Evolutionary conservation across 352 stramenopile genomes (phyloP), one percentile per base, ranked within the genome.

Genomic region (Phytophthora pistaciae): DNA sequence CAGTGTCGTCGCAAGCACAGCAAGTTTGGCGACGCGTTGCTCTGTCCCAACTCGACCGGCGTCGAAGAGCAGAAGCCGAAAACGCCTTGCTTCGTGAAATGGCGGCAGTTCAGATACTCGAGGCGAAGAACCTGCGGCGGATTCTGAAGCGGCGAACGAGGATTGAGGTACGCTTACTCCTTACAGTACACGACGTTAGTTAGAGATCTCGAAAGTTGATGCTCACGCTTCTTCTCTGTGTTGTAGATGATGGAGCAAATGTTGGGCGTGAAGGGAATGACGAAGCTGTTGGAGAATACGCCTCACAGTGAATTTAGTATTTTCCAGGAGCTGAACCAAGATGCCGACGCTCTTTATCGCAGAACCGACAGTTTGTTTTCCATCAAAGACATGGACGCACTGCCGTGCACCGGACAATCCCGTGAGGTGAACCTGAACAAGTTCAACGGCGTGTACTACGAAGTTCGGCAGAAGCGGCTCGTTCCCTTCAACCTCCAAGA

Each of bases 401-500:
- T 74, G 20, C 33, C 29, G 9, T 67, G 20, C 31, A 54, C 58
- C 14, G 65, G 56, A 6, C 29, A 56, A 2, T 54, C 42, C 13
- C 64, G 59, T 1, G 14, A 60, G 1, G 58, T 33, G 0, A 56
- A 63, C 10, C 25, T 64, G 6, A 55, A 66, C 20, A 46, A 64
- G 0, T n/a, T 59, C 31, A 56, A 66, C 16, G 58, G 52, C 3
- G 49, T 67, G 10, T 79, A 73, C 55, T 59, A 73, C 38, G 64
- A 77, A 23, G 29, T 74, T 8, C 11, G 68, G 5, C 59, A 68
- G 18, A 64, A 60, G 40, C 64, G 63, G 31, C 3, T 56, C 14
- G 48, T 75, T 11, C 72, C 72, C 11, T 77, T 79, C 48, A 46
- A 56, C 23, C 31, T 64, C 1, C 40, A 57, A 3, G 11, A n/a